These are phyloP conservation scores for Hymenochaete sp. DNA, from an alignment of 1,284 basidiomycete genomes.

Conservation along the genomic window DNA sequence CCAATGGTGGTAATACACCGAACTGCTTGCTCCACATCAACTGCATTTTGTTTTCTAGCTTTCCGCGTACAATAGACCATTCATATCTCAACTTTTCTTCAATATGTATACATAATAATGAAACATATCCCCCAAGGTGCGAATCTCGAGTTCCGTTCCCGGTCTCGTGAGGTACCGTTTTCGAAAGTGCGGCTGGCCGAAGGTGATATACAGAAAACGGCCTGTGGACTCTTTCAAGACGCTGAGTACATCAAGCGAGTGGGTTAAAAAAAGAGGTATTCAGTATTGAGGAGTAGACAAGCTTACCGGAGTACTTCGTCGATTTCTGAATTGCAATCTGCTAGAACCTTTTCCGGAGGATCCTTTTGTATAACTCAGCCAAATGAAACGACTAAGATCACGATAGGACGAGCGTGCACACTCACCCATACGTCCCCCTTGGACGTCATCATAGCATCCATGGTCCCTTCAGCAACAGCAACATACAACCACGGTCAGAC, in stretches of 20 bases:
- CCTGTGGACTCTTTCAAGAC: conserved; percentile 54
- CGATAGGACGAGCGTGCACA: conserved; percentile 5
- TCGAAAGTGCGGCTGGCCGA: conserved; percentile 89
- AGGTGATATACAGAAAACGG: conserved; percentile 77
- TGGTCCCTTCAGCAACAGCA: conserved; percentile 51
- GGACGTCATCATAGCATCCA: conserved; percentile 90
- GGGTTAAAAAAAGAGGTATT: conserved; percentile 3
- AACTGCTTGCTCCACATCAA: no score
- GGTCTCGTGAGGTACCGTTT: conserved; percentile 53
- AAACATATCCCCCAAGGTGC: conserved; percentile 67
- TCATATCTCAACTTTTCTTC: conserved; percentile 16
- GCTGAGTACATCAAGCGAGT: conserved; percentile 32
- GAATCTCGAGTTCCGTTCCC: conserved; percentile 53
- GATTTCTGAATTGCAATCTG: conserved; percentile 74
- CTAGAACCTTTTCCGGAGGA: conserved; percentile 68
- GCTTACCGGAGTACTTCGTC: conserved; percentile 69
- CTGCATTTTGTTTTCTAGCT: no score
- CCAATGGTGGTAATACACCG: no score
- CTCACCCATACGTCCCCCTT: conserved; percentile 86
- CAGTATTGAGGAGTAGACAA: background rate
- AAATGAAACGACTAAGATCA: conserved; percentile 1
- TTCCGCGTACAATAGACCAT: no score
- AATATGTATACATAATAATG: conserved; percentile 78
- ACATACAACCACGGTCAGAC: no score
- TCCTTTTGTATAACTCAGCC: conserved; percentile 39